Evolutionary conservation across 1,139 yeast species (phyloP).

Genomic region (Keqinozyma sinolaborantium): DNA sequence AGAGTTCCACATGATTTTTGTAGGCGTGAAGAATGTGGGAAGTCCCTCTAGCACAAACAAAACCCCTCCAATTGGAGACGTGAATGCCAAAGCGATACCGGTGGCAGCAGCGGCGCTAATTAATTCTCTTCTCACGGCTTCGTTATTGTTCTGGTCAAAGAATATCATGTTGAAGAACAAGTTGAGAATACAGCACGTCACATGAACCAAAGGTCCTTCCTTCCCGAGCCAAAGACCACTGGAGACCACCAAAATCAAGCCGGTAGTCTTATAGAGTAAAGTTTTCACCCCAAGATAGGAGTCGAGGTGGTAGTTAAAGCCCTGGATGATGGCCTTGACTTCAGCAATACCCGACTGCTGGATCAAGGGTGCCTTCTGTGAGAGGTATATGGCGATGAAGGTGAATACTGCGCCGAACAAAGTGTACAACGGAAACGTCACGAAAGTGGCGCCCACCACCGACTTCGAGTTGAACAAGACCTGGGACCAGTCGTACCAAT

Average conservation of each 20-base stretch:
- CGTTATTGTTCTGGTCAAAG: slow-evolving; percentile 40
- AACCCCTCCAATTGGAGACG: slow-evolving; percentile 94
- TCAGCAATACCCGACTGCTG: slow-evolving; percentile 71
- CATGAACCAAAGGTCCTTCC: slow-evolving; percentile 92
- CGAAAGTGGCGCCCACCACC: slow-evolving; percentile 15
- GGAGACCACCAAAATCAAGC: slow-evolving; percentile 64
- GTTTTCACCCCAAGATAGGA: slow-evolving; percentile 47
- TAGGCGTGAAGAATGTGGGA: slow-evolving; percentile 59
- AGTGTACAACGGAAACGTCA: slow-evolving; percentile 39
- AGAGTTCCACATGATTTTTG: slow-evolving; percentile 74
- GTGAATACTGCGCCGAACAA: slow-evolving; percentile 24
- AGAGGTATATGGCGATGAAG: slow-evolving; percentile 26
- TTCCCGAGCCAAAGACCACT: slow-evolving; percentile 89
- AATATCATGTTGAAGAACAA: slow-evolving; percentile 28
- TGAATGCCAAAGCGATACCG: slow-evolving; percentile 91
- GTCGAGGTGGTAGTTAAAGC: slow-evolving; percentile 41
- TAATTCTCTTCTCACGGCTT: slow-evolving; percentile 58
- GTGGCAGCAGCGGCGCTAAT: slow-evolving; percentile 88
- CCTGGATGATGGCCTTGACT: slow-evolving; percentile 60
- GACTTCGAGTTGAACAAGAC: slow-evolving; percentile 21
- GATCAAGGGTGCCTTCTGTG: slow-evolving; percentile 40
- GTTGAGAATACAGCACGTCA: slow-evolving; percentile 62
- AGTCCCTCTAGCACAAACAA: slow-evolving; percentile 77
- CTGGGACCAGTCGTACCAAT: slow-evolving; percentile 41
- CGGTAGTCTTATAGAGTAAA: slow-evolving; percentile 46